Percentiles rank a stretch among this genome's conserved stretches.
Evolutionary conservation across 495 filamentous ascomycete genomes (phyloP).

Genomic region (Penicillium pancosmium): DNA sequence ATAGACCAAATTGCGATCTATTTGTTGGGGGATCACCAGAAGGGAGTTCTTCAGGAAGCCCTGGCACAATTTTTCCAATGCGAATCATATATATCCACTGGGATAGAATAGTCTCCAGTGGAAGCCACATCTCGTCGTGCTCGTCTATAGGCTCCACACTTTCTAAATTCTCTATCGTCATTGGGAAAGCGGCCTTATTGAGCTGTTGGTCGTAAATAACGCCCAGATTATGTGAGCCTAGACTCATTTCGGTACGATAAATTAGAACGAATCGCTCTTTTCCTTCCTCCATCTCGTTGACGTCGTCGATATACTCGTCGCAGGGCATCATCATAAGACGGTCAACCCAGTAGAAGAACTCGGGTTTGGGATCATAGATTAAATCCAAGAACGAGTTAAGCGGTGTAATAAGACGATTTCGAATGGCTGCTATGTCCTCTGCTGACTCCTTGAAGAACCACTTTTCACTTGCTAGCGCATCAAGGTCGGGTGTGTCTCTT

Average conservation of each 20-base stretch:
- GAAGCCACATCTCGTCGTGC: constrained; percentile 35
- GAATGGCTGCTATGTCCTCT: constrained; percentile 14
- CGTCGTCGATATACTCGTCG: constrained; percentile 12
- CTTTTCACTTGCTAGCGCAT: constrained; percentile 15
- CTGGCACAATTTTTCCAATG: constrained; percentile 27
- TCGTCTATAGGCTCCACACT: constrained; percentile 19
- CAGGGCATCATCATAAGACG: constrained; percentile 8
- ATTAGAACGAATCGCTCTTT: constrained; percentile 25
- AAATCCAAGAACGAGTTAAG: constrained; percentile 31
- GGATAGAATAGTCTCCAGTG: constrained; percentile 40
- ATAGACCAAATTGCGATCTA: constrained; percentile 14
- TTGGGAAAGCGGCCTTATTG: constrained; percentile 17
- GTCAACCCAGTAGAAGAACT: constrained; percentile 30
- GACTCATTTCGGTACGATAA: constrained; percentile 8
- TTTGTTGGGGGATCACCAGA: not conserved
- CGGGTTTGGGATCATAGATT: constrained; percentile 18
- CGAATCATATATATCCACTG: constrained; percentile 37
- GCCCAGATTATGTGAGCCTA: constrained; percentile 19
- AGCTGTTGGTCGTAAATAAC: constrained; percentile 24
- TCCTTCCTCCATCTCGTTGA: constrained; percentile 12
- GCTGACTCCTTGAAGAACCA: constrained; percentile 1
- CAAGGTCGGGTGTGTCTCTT: constrained; percentile 14
- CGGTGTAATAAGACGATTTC: constrained; percentile 25
- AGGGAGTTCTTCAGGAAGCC: not conserved
- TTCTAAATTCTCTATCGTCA: constrained; percentile 16